Evolutionary conservation across 768 basidiomycete species (phyloP).

Genomic region (Cytidiella melzeri): DNA sequence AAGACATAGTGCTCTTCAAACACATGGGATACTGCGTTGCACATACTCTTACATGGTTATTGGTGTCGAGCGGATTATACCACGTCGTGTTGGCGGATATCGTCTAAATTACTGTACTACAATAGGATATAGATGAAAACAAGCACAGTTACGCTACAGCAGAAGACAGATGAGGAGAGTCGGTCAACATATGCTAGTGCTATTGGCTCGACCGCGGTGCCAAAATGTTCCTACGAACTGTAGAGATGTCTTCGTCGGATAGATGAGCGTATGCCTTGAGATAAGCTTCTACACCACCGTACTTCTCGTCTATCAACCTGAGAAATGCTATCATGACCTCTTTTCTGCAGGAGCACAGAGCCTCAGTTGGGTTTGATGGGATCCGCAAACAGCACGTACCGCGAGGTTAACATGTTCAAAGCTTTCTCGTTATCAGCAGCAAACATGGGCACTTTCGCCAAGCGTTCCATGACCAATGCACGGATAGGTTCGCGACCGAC

Average conservation of each 20-base stretch:
- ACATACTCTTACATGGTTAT: no score
- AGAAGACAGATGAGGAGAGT: no score
- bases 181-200: no score
- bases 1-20: constrained; percentile 22
- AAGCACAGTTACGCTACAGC: neutral
- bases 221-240: constrained; percentile 50
- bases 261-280: constrained; percentile 49
- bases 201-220: constrained; percentile 5
- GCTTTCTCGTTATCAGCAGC: constrained; percentile 69
- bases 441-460: constrained; percentile 67
- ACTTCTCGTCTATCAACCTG: constrained; percentile 50
- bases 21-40: no score
- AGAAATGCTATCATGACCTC: constrained; percentile 78
- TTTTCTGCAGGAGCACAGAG: constrained; percentile 34
- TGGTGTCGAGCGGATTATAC: no score
- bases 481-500: constrained; percentile 77
- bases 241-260: constrained; percentile 54
- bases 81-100: no score
- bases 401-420: constrained; percentile 77
- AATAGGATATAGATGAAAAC: neutral
- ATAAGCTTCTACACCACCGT: constrained; percentile 65
- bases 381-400: constrained; percentile 47
- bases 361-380: no score
- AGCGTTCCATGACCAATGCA: constrained; percentile 59
- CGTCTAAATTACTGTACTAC: neutral